Evolutionary conservation across 2,329 filamentous ascomycete genomes (phyloP), one percentile per base, ranked within the genome.

Genomic region (Aspergillus ustus): DNA sequence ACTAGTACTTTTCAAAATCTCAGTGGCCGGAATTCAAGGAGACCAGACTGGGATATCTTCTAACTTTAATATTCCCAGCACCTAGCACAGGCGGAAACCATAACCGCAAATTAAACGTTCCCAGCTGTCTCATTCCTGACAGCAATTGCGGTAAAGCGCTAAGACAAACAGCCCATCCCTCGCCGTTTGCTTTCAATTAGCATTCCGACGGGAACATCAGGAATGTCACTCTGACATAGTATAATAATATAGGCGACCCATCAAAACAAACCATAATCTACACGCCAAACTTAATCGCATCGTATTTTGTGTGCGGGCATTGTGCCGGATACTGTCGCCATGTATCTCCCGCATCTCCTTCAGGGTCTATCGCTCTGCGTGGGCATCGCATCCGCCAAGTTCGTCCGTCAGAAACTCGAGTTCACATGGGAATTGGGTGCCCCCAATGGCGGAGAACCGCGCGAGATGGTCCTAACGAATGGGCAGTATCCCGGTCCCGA

Each of bases 351-450:
- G 34, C 15, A 31, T 20, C 20, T 49, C 22, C 15, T 9, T 19
- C 54, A 20, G 19, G 19, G 48, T 13, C 44, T 59, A 28, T 52
- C 20, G 15, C 31, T 53, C 44, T 49, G 31, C 19, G 7, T 50
- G 3, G 46, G 46, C 31, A 13, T 57, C 4, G 43, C 55, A 8
- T 37, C 34, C 46, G 55, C 55, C 20, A 57, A 51, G 25, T 17
- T 51, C n/a, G 55, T 57, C n/a, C 55, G 7, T 5, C 19, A 57
- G 19, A 45, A 46, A 8, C 57, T 61, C 59, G 70, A 77, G 50
- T 59, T 78, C 15, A 75, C 73, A 46, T 76, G 73, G 73, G 70
- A 71, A 43, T 66, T 71, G 25, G 72, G 73, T 19, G 69, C 71
- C 9, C 71, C 73, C 0, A 71, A 76, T 62, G 74, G 75, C 61